Conservation (phyloP, 192 early-diverging fungal species). For the Phlyctochytrium bullatum region DNA sequence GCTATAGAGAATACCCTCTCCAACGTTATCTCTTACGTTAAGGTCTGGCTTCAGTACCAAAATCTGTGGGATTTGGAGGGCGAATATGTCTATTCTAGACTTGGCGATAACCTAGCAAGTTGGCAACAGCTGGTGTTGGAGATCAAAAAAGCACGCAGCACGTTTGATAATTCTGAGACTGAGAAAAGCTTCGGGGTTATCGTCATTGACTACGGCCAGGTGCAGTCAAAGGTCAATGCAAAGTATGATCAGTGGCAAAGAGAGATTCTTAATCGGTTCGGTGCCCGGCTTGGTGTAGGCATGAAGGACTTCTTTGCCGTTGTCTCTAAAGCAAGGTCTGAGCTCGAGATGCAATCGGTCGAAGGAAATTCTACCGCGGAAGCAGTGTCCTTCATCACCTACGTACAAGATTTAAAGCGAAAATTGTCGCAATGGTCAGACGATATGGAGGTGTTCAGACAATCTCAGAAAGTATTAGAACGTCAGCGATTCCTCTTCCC, state of each 20-base stretch:
- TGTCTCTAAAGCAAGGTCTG: conserved; percentile 72
- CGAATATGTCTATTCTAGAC: conserved; percentile 71
- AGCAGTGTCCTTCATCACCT: conserved; percentile 90
- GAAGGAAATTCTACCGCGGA: conserved; percentile 85
- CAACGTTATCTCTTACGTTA: conserved; percentile 80
- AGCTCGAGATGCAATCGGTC: conserved; percentile 85
- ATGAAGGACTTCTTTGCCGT: conserved; percentile 79
- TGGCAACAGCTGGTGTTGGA: conserved; percentile 96
- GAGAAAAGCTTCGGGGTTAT: conserved; percentile 80
- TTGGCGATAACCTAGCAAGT: conserved; percentile 83
- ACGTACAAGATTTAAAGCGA: conserved; percentile 91
- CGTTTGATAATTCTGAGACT: conserved; percentile 96
- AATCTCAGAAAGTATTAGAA: conserved; percentile 90
- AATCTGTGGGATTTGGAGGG: conserved; percentile 97
- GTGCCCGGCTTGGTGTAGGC: conserved; percentile 68
- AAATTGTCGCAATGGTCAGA: conserved; percentile 73
- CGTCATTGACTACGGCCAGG: conserved; percentile 95
- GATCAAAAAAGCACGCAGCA: conserved; percentile 88
- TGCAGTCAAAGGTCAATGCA: conserved; percentile 96
- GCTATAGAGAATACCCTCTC: conserved; percentile 76
- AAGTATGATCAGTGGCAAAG: conserved; percentile 98
- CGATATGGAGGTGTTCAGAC: conserved; percentile 85
- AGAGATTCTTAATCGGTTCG: conserved; percentile 92
- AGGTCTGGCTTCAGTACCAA: conserved; percentile 97
- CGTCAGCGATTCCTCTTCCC: conserved; percentile 93